Evolutionary conservation across 305 asterid species (phyloP).

Genomic region (Euphrasia arctica): DNA sequence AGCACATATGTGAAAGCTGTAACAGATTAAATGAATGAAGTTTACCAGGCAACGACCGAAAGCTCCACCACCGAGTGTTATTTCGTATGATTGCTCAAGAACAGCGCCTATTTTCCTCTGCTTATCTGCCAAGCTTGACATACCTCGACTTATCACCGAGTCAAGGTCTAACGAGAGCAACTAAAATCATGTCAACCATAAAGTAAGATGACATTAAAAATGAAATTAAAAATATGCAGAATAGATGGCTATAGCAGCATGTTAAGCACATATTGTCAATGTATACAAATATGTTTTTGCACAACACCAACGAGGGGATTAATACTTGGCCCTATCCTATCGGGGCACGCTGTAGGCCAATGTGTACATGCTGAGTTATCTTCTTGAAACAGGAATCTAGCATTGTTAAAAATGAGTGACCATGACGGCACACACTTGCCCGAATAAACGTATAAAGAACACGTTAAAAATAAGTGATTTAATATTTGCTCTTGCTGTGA

Average conservation of each 20-base stretch:
- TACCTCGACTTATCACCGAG: slow-evolving; percentile 62
- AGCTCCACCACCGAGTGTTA: slow-evolving; percentile 70
- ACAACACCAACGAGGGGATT: slow-evolving; percentile 7
- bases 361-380: not conserved
- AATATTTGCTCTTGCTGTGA: not conserved
- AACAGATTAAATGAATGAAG: slow-evolving; percentile 18
- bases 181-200: slow-evolving; percentile 41
- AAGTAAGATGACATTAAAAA: slow-evolving; percentile 11
- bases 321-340: not conserved
- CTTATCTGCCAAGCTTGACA: slow-evolving; percentile 54
- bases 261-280: not conserved
- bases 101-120: slow-evolving; percentile 56
- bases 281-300: not conserved
- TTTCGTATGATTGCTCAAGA: slow-evolving; percentile 64
- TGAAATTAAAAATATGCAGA: slow-evolving; percentile 17
- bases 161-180: slow-evolving; percentile 64
- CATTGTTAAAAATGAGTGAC: not conserved
- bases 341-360: too few relatives aligned
- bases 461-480: not conserved
- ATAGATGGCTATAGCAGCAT: slow-evolving; percentile 5
- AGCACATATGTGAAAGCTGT: slow-evolving; percentile 11
- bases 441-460: not conserved
- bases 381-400: slow-evolving; percentile 2
- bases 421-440: not conserved
- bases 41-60: slow-evolving; percentile 81